phyloP scores from a whole-genome alignment of 139 green algal genomes.

The Coccomyxa sp. region DNA sequence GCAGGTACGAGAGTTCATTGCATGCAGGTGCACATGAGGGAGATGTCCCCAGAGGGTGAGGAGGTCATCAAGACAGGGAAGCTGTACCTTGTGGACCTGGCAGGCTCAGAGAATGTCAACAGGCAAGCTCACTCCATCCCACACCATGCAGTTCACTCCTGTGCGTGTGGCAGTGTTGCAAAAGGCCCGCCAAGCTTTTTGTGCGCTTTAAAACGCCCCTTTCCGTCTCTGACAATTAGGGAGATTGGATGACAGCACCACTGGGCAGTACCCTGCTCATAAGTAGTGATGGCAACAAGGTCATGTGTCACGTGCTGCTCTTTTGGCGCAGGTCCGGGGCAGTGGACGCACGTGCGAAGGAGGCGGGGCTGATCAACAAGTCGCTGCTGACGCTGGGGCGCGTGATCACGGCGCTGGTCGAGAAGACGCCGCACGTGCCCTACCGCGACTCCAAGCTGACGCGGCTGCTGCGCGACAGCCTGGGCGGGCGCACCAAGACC shows the following conservation, averaged over 20 bases:
- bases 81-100: slow-evolving; percentile 98
- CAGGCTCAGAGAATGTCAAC: slow-evolving; percentile 93
- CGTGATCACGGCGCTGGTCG: slow-evolving; percentile 95
- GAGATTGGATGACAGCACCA: too few relatives aligned
- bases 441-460: slow-evolving; percentile 98
- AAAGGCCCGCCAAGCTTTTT: too few relatives aligned
- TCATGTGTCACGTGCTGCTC: too few relatives aligned
- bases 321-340: slow-evolving; percentile 64
- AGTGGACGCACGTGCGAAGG: slow-evolving; percentile 79
- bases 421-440: slow-evolving; percentile 55
- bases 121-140: slow-evolving; percentile 50
- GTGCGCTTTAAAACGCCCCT: too few relatives aligned
- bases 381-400: slow-evolving; percentile 91
- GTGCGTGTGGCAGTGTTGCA: too few relatives aligned
- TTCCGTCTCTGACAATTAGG: too few relatives aligned
- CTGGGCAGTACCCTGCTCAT: too few relatives aligned
- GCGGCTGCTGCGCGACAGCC: slow-evolving; percentile 90
- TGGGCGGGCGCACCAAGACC: slow-evolving; percentile 85
- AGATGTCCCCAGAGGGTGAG: slow-evolving; percentile 89
- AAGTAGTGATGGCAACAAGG: too few relatives aligned
- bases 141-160: too few relatives aligned
- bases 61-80: slow-evolving; percentile 98
- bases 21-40: slow-evolving; percentile 70
- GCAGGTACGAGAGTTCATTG: too few relatives aligned
- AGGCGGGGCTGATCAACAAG: slow-evolving; percentile 98